A percentile compares a stretch with the other conserved stretches of the same genome.
Evolutionary conservation across 2,329 filamentous ascomycete genomes (phyloP).

Genomic region (Aspergillus sclerotialis): DNA sequence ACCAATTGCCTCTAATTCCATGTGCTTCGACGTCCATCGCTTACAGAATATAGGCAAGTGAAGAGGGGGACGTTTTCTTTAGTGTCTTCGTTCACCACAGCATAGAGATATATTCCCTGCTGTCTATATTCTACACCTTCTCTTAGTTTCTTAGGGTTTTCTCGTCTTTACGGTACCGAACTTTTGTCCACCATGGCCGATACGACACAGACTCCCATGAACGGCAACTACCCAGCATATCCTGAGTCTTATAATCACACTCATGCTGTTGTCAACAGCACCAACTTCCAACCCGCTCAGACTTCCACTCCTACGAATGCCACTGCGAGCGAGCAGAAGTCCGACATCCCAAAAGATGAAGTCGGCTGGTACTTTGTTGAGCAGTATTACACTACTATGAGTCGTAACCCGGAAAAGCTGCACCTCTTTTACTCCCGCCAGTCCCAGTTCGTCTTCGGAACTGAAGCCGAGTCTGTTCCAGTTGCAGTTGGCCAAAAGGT

Average conservation of each 20-base stretch:
- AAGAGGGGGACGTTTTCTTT: constrained; percentile 14
- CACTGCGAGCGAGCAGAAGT: constrained; percentile 32
- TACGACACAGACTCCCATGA: constrained; percentile 33
- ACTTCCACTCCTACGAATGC: constrained; percentile 34
- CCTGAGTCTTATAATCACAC: constrained; percentile 30
- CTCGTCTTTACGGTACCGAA: constrained; percentile 9
- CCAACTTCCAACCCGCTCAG: constrained; percentile 34
- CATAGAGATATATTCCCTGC: constrained; percentile 12
- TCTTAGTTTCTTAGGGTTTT: constrained; percentile 8
- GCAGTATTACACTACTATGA: constrained; percentile 97
- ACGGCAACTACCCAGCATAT: constrained; percentile 36
- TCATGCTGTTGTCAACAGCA: constrained; percentile 26
- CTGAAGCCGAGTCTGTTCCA: constrained; percentile 79
- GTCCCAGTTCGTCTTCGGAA: constrained; percentile 89
- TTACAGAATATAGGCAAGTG: constrained; percentile 16
- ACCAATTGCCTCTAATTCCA: neutral
- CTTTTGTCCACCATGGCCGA: constrained; percentile 28
- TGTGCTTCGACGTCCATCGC: no score
- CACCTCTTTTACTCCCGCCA: constrained; percentile 94
- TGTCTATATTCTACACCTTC: constrained; percentile 5
- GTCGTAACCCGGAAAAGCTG: constrained; percentile 88
- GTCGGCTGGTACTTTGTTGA: constrained; percentile 99
- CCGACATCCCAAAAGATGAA: constrained; percentile 69
- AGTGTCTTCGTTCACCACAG: constrained; percentile 10
- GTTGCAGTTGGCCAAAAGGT: constrained; percentile 86